Conservation (phyloP, 2,329 filamentous ascomycete genomes). For the Apiospora sp. region DNA sequence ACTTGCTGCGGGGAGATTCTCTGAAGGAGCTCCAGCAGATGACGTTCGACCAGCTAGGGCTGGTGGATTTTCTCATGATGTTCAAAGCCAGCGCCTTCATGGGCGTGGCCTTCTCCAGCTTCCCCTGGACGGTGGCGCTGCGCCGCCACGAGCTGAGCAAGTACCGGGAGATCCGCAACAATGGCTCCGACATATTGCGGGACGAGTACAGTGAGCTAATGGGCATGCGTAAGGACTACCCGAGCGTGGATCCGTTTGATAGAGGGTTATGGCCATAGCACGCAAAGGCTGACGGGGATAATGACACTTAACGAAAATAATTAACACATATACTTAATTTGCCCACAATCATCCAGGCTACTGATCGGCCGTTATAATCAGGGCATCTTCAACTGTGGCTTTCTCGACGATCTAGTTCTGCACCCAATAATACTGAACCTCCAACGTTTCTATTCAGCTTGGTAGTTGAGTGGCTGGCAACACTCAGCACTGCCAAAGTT, state of each 20-base stretch:
- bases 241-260: conserved; percentile 41
- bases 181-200: conserved; percentile 41
- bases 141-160: conserved; percentile 44
- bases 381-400: too few relatives aligned
- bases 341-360: too few relatives aligned
- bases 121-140: conserved; percentile 44
- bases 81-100: conserved; percentile 44
- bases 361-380: too few relatives aligned
- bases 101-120: conserved; percentile 45
- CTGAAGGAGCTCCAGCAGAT: conserved; percentile 34
- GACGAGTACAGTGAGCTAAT: conserved; percentile 45
- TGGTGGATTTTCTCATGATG: conserved; percentile 44
- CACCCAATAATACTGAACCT: too few relatives aligned
- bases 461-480: too few relatives aligned
- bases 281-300: not conserved
- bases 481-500: too few relatives aligned
- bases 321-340: not conserved
- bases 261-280: conserved; percentile 41
- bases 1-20: conserved; percentile 37
- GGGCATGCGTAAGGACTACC: conserved; percentile 42
- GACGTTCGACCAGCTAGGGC: conserved; percentile 44
- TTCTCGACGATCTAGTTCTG: too few relatives aligned
- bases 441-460: too few relatives aligned
- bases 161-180: conserved; percentile 37
- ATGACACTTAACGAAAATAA: not conserved